Conservation (phyloP, 805 yeast species). For the Maudiozyma serrabonitensis region DNA sequence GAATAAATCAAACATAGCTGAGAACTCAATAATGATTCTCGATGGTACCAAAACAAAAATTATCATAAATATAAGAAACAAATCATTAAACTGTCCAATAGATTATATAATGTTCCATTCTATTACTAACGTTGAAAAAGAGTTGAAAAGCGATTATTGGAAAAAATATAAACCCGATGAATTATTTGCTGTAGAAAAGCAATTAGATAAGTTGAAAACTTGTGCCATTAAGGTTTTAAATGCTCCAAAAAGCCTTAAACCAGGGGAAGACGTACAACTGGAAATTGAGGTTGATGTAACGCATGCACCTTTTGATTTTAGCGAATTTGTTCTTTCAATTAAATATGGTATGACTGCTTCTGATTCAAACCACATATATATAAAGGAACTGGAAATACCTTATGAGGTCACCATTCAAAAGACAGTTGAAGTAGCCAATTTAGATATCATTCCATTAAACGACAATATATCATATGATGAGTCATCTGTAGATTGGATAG, state of each 20-base stretch:
- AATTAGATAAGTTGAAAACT: slow-evolving; percentile 17
- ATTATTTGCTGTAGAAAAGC: slow-evolving; percentile 19
- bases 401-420: slow-evolving; percentile 37
- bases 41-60: slow-evolving; percentile 23
- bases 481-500: slow-evolving; percentile 21
- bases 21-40: slow-evolving; percentile 23
- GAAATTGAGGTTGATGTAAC: slow-evolving; percentile 19
- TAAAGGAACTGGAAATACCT: slow-evolving; percentile 19
- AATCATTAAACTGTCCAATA: slow-evolving; percentile 19
- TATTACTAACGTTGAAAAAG: slow-evolving; percentile 17
- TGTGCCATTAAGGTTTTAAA: slow-evolving; percentile 12
- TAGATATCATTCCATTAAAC: slow-evolving; percentile 57
- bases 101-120: slow-evolving; percentile 18
- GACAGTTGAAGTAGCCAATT: slow-evolving; percentile 55
- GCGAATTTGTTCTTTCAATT: slow-evolving; percentile 15
- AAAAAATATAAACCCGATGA: slow-evolving; percentile 21
- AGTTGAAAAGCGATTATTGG: slow-evolving; percentile 23
- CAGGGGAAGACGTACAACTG: slow-evolving; percentile 17
- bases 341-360: slow-evolving; percentile 22
- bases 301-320: slow-evolving; percentile 15
- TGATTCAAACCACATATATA: slow-evolving; percentile 11
- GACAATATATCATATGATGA: slow-evolving; percentile 20
- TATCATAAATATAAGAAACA: slow-evolving; percentile 18
- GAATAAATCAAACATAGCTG: slow-evolving; percentile 16
- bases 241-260: slow-evolving; percentile 13